These are phyloP conservation scores for Globisporangium apiculatum DNA, from an alignment of 352 stramenopile species.

Conservation along the genomic window DNA sequence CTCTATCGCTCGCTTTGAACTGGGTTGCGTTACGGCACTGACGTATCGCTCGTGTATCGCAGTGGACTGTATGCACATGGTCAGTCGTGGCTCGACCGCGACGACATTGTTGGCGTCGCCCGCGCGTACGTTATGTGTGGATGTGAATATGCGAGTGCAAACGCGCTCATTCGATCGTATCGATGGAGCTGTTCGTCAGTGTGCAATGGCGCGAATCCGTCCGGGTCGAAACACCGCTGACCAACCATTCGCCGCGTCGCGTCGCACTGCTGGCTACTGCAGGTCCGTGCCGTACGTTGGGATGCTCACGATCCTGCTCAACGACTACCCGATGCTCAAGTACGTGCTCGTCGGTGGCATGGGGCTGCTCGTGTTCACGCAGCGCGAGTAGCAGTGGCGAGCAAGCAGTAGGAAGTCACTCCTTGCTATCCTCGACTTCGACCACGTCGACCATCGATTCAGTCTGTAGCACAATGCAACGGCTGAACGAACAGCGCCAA, in stretches of 20 bases:
- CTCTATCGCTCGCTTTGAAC: background rate
- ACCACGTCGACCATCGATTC: too few species aligned
- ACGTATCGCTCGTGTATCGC: background rate
- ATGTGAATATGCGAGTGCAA: too few species aligned
- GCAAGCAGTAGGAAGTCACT: background rate
- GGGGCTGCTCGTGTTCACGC: conserved; percentile 75
- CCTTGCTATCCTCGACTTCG: too few species aligned
- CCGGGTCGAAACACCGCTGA: conserved; percentile 2
- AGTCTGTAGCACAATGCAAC: too few species aligned
- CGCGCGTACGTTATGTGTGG: conserved; percentile 47
- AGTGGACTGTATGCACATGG: conserved; percentile 95
- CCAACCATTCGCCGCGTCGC: conserved; percentile 1
- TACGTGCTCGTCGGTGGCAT: conserved; percentile 73
- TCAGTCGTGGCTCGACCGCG: conserved; percentile 97
- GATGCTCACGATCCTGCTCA: conserved; percentile 99
- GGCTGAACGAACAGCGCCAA: too few species aligned
- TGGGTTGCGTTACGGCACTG: background rate
- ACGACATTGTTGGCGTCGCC: conserved; percentile 97
- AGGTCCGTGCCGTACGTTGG: conserved; percentile 96
- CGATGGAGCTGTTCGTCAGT: too few species aligned
- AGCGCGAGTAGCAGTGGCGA: conserved; percentile 42
- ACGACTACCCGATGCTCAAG: conserved; percentile 98
- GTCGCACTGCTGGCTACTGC: background rate
- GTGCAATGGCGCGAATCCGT: too few species aligned
- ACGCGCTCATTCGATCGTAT: too few species aligned